Conservation (phyloP, 2,329 filamentous ascomycete genomes). For the Hirsutella thompsonii region DNA sequence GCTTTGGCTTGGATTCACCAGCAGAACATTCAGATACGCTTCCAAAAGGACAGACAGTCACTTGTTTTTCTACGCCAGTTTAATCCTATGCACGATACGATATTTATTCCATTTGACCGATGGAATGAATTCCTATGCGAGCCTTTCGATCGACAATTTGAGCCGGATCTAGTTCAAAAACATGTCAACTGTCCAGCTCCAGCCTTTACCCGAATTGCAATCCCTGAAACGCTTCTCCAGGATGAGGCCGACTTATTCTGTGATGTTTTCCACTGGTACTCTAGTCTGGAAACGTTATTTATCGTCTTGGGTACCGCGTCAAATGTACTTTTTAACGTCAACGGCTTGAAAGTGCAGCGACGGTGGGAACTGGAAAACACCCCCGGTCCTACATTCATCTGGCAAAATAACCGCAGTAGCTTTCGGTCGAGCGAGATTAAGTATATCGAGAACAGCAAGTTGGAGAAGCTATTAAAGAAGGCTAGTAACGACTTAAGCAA, state of each 20-base stretch:
- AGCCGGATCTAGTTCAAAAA: slow-evolving; percentile 1
- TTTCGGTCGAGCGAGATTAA: not conserved
- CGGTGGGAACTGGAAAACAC: slow-evolving; percentile 4
- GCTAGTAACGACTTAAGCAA: too few species aligned
- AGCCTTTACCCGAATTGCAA: slow-evolving; percentile 6
- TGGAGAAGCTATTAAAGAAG: not conserved
- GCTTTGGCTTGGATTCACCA: slow-evolving; percentile 7
- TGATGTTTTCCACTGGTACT: slow-evolving; percentile 6
- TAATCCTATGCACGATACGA: not conserved
- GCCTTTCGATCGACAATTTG: not conserved
- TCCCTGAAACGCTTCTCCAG: slow-evolving; percentile 6
- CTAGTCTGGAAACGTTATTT: not conserved
- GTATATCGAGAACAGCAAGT: not conserved
- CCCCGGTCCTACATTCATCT: not conserved
- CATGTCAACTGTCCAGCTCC: slow-evolving; percentile 4
- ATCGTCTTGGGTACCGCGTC: not conserved
- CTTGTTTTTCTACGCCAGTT: slow-evolving; percentile 4
- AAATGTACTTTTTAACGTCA: not conserved
- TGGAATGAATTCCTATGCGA: slow-evolving; percentile 9
- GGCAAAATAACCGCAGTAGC: not conserved
- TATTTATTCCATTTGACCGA: slow-evolving; percentile 4
- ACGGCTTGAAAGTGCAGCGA: slow-evolving; percentile 2
- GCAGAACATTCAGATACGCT: slow-evolving; percentile 1
- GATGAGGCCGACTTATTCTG: not conserved
- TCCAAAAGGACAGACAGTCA: not conserved